Percentiles rank a stretch among this genome's conserved stretches.
phyloP scores from a whole-genome alignment of 1,139 yeast genomes.

The Groenewaldozyma sp. region DNA sequence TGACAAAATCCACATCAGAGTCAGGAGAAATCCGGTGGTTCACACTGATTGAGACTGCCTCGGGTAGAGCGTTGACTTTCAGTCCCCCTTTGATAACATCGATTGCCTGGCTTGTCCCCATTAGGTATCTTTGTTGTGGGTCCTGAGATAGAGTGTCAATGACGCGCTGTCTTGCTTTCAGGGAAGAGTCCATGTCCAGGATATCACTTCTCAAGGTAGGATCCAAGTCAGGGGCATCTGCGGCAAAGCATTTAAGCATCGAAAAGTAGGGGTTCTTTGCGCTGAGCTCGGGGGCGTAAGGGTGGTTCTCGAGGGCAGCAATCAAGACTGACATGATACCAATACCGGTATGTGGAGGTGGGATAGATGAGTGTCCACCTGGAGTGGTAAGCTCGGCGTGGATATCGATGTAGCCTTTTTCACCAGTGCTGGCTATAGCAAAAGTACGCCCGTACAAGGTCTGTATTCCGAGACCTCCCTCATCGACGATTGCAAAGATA shows the following conservation, averaged over 20 bases:
- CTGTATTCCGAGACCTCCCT: slow-evolving; percentile 39
- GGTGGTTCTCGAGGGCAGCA: slow-evolving; percentile 42
- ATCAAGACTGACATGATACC: slow-evolving; percentile 55
- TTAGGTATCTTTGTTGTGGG: slow-evolving; percentile 29
- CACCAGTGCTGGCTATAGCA: slow-evolving; percentile 56
- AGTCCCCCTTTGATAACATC: slow-evolving; percentile 63
- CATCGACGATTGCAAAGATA: slow-evolving; percentile 53
- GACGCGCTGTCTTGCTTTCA: slow-evolving; percentile 17
- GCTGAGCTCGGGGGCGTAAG: slow-evolving; percentile 39
- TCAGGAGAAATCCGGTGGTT: slow-evolving; percentile 55
- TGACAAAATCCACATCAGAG: slow-evolving; percentile 36
- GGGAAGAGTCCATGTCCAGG: slow-evolving; percentile 12
- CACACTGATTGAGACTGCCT: slow-evolving; percentile 44
- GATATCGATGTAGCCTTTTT: slow-evolving; percentile 57
- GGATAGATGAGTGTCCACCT: slow-evolving; percentile 71
- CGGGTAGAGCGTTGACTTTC: slow-evolving; percentile 69
- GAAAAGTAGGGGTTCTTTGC: slow-evolving; percentile 42
- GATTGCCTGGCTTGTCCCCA: slow-evolving; percentile 60
- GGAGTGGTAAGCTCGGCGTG: slow-evolving; percentile 42
- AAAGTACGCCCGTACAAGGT: slow-evolving; percentile 39
- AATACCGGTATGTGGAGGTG: slow-evolving; percentile 64
- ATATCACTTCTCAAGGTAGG: slow-evolving; percentile 15
- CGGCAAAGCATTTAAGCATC: slow-evolving; percentile 34
- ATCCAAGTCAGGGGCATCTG: slow-evolving; percentile 13
- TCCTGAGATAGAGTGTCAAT: slow-evolving; percentile 10